phyloP scores from a whole-genome alignment of 371 early-diverging fungal species.

The Mucor ambiguus region DNA sequence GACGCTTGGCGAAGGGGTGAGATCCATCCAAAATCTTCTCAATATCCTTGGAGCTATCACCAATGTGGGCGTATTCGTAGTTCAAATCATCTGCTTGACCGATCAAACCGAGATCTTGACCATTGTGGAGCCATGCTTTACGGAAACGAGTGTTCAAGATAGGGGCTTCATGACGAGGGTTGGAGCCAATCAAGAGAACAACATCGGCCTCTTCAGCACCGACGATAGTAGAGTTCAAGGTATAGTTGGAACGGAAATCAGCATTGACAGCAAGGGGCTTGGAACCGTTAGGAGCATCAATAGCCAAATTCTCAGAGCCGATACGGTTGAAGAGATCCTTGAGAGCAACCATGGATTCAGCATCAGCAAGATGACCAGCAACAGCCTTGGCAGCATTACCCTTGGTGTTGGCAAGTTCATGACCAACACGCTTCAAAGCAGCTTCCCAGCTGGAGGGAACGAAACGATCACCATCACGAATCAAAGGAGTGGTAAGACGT shows the following conservation, averaged over 20 bases:
- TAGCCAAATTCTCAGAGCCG: constrained; percentile 83
- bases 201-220: constrained; percentile 93
- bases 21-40: constrained; percentile 71
- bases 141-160: constrained; percentile 95
- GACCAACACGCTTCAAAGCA: constrained; percentile 78
- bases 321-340: constrained; percentile 92
- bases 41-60: constrained; percentile 68
- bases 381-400: constrained; percentile 78
- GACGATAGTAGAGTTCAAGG: constrained; percentile 82
- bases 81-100: constrained; percentile 82
- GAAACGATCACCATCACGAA: constrained; percentile 85
- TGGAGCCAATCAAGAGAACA: constrained; percentile 90
- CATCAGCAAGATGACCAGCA: constrained; percentile 95
- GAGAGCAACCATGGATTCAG: constrained; percentile 79
- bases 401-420: constrained; percentile 58
- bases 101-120: constrained; percentile 80
- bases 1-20: constrained; percentile 76
- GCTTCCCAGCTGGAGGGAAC: constrained; percentile 87
- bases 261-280: constrained; percentile 62
- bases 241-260: constrained; percentile 92
- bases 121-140: constrained; percentile 88
- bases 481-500: constrained; percentile 89
- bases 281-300: constrained; percentile 70
- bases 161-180: constrained; percentile 97
- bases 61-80: constrained; percentile 91